Evolutionary conservation across 164 flowering plant genomes (phyloP), one percentile per base, ranked within the genome.

Genomic region (Litsea cubeba): DNA sequence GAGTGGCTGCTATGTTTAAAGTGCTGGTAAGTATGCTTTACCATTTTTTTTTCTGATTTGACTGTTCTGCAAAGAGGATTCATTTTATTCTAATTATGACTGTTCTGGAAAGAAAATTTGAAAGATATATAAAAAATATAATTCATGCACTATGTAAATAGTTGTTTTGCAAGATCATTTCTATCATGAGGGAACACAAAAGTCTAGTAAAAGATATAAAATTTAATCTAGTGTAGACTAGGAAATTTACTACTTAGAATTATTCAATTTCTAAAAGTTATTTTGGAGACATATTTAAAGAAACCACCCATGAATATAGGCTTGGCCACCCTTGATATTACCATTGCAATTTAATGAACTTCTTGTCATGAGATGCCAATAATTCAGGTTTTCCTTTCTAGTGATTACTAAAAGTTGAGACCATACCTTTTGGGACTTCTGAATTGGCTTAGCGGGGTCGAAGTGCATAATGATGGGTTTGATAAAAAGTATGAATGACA

Each of bases 1-100:
- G 98, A 83, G 87, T 91, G 50, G 92, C 95, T 77, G 83, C 89
- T 70, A 88, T 96, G 98, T 81, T 80, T 68, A 94, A 87, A 83
- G 78, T 96, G 74, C 81, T 96, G 89, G 99, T 96, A 76, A 84
- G 98, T 80, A 22, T 68, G 22, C 35, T 1, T n/a, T 68, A 8
- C 12, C 23, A 35, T 17, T 51, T 25, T 10, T 10, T 58, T 28
- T 20, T n/a, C 26, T 17, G 26, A 1, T 57, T 71, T 28, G 18
- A 11, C n/a, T 71, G 57, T 7, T 57, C 10, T 60, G 12, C 46
- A 40, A 40, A 40, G 46, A 5, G 46, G 46, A 40, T 40, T 30
- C 32, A 30, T 25, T 8, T 8, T 58, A 54, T 20, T n/a, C 26
- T 17, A 18, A 1, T 57, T 71, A 30, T 28, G 18, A 10, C n/a